Conservation (phyloP, 2,329 filamentous ascomycete species). For the Colletotrichum spinosum region DNA sequence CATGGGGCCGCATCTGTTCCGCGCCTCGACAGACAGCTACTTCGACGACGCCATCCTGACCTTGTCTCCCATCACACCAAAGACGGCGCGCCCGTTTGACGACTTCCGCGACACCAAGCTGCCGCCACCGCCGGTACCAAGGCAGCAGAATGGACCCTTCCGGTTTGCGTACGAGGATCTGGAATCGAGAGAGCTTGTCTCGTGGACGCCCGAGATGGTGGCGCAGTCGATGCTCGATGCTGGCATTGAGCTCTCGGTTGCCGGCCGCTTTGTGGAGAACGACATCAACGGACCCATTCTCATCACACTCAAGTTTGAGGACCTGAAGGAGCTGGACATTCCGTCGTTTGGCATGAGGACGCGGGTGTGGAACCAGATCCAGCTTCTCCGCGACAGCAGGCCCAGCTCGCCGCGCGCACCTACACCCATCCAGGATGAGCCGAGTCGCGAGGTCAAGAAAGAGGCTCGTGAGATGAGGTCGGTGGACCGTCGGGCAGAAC, state of each 20-base stretch:
- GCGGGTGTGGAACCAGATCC: conserved; percentile 83
- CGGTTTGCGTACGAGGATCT: conserved; percentile 68
- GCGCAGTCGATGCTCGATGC: conserved; percentile 88
- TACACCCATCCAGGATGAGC: conserved; percentile 72
- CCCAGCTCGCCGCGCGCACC: conserved; percentile 63
- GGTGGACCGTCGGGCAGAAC: conserved; percentile 45
- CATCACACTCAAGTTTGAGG: conserved; percentile 91
- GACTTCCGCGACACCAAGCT: conserved; percentile 35
- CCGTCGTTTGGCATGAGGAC: conserved; percentile 84
- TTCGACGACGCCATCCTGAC: conserved; percentile 68
- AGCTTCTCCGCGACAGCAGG: conserved; percentile 70
- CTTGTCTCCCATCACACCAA: conserved; percentile 80
- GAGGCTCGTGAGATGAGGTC: conserved; percentile 46
- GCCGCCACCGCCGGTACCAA: conserved; percentile 37
- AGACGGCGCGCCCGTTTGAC: conserved; percentile 57
- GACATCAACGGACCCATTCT: conserved; percentile 92
- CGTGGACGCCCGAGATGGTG: conserved; percentile 81
- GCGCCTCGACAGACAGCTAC: conserved; percentile 70
- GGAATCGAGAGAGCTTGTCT: conserved; percentile 68
- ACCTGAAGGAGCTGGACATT: conserved; percentile 84
- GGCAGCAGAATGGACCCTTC: conserved; percentile 62
- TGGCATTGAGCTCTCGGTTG: conserved; percentile 80
- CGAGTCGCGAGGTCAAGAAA: conserved; percentile 61
- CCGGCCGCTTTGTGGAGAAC: conserved; percentile 89
- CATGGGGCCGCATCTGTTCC: conserved; percentile 87